Conservation (phyloP, 805 yeast species). For the Candida berthetii region DNA sequence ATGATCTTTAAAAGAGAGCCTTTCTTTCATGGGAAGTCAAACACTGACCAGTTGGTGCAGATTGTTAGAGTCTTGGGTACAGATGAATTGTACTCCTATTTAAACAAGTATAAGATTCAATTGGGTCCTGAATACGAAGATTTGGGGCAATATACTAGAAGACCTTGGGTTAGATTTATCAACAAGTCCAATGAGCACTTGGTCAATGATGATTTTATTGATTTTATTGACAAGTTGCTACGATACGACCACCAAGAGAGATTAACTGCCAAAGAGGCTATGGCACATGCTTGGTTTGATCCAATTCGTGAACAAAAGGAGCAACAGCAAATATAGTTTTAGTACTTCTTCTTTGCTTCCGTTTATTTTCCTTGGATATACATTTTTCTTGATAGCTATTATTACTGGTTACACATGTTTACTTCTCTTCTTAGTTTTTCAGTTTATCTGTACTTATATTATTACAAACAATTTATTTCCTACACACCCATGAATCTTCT, state of each 20-base stretch:
- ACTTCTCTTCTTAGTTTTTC: not conserved
- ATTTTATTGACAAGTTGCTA: slow-evolving; percentile 66
- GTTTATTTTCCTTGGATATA: no score
- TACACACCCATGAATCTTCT: no score
- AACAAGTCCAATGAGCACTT: slow-evolving; percentile 46
- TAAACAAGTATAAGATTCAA: slow-evolving; percentile 60
- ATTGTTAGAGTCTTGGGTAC: slow-evolving; percentile 87
- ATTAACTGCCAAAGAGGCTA: slow-evolving; percentile 83
- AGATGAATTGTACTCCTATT: slow-evolving; percentile 60
- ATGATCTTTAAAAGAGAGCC: slow-evolving; percentile 88
- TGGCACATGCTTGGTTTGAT: slow-evolving; percentile 68
- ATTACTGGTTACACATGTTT: not conserved
- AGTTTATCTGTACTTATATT: not conserved
- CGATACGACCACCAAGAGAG: slow-evolving; percentile 85
- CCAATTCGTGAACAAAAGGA: slow-evolving; percentile 8
- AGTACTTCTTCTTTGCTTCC: no score
- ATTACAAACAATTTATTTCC: no score
- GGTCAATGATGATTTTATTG: slow-evolving; percentile 52
- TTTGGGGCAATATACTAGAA: slow-evolving; percentile 58
- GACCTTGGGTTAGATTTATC: slow-evolving; percentile 61
- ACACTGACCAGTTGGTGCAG: slow-evolving; percentile 87
- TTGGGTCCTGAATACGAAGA: slow-evolving; percentile 78
- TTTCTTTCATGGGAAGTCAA: slow-evolving; percentile 86
- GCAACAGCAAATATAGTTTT: not conserved
- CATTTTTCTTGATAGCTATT: not conserved